phyloP scores from a whole-genome alignment of 2,329 filamentous ascomycete species.

The Pseudocercospora cruenta region DNA sequence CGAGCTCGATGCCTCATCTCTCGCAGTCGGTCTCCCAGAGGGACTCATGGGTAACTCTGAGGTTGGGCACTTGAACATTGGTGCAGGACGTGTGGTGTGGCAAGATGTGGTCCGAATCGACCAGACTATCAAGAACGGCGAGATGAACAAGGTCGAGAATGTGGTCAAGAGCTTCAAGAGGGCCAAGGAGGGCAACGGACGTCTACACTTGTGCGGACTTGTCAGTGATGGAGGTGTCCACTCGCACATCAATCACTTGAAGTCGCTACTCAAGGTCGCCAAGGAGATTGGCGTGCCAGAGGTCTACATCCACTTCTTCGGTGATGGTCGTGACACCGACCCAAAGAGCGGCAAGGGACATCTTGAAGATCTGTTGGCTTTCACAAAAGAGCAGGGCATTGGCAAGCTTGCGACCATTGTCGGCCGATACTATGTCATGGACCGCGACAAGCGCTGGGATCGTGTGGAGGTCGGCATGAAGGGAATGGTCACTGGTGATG shows the following conservation, averaged over 20 bases:
- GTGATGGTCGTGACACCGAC: slow-evolving; percentile 95
- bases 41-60: slow-evolving; percentile 99
- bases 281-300: slow-evolving; percentile 85
- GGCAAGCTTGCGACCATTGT: slow-evolving; percentile 92
- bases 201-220: slow-evolving; percentile 88
- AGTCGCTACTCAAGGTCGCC: slow-evolving; percentile 83
- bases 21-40: slow-evolving; percentile 93
- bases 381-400: slow-evolving; percentile 78
- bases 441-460: slow-evolving; percentile 99
- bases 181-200: slow-evolving; percentile 85
- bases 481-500: slow-evolving; percentile 82
- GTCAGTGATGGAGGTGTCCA: slow-evolving; percentile 96
- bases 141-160: slow-evolving; percentile 74
- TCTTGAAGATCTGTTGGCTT: slow-evolving; percentile 82
- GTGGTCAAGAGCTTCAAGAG: slow-evolving; percentile 76
- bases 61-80: slow-evolving; percentile 98
- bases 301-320: slow-evolving; percentile 99
- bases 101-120: slow-evolving; percentile 92
- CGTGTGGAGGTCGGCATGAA: slow-evolving; percentile 87
- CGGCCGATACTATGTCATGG: slow-evolving; percentile 97
- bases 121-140: slow-evolving; percentile 81
- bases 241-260: slow-evolving; percentile 91
- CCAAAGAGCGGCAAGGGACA: slow-evolving; percentile 90
- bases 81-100: slow-evolving; percentile 96
- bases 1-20: slow-evolving; percentile 91